Evolutionary conservation across 345 rosid genomes (phyloP).

Genomic region (Brassica cretica): DNA sequence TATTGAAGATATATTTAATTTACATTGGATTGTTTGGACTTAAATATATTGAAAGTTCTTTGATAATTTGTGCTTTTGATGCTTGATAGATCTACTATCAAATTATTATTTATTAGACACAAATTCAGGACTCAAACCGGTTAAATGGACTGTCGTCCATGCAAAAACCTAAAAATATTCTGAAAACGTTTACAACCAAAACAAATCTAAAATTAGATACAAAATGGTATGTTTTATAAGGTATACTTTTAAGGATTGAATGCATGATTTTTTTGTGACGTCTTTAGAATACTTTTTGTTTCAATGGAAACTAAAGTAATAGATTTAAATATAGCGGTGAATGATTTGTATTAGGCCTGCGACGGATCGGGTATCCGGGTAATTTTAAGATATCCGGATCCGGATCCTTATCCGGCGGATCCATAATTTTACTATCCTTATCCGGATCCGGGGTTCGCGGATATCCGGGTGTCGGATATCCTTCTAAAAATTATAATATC

Average conservation of each 20-base stretch:
- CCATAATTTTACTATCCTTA: too few relatives aligned
- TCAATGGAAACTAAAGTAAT: neutral
- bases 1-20: neutral
- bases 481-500: too few relatives aligned
- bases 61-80: neutral
- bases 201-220: neutral
- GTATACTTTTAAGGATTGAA: neutral
- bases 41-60: neutral
- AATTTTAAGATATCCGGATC: too few relatives aligned
- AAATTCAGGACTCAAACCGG: neutral
- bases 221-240: neutral
- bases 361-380: too few relatives aligned
- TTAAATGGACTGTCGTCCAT: neutral
- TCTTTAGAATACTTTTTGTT: conserved; percentile 7
- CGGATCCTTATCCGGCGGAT: too few relatives aligned
- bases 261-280: conserved; percentile 1
- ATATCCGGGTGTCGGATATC: too few relatives aligned
- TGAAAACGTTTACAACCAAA: conserved; percentile 6
- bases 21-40: neutral
- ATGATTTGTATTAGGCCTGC: conserved; percentile 15
- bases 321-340: conserved; percentile 1
- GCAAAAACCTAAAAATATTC: conserved; percentile 3
- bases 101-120: neutral
- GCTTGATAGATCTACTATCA: neutral
- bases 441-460: too few relatives aligned